Evolutionary conservation across 1,284 basidiomycete genomes (phyloP).

Genomic region (Ustilago hordei): DNA sequence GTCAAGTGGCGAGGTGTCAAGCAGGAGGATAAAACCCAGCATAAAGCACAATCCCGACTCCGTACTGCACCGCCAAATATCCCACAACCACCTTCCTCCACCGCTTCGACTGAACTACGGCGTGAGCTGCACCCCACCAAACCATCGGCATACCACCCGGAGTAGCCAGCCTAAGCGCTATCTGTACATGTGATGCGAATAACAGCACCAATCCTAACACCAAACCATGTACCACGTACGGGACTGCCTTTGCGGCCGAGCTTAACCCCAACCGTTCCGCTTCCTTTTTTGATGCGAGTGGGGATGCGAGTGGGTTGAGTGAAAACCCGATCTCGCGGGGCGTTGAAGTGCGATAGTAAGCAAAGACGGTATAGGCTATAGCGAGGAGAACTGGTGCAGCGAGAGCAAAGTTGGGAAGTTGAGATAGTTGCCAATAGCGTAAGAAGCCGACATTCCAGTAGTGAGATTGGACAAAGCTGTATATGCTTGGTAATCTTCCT

Average conservation of each 20-base stretch:
- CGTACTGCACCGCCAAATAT: constrained; percentile 84
- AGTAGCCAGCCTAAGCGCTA: constrained; percentile 82
- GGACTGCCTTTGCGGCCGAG: constrained; percentile 67
- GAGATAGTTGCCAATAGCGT: constrained; percentile 84
- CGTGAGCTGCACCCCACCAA: constrained; percentile 82
- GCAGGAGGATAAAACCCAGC: constrained; percentile 89
- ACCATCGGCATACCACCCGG: constrained; percentile 78
- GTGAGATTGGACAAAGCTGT: constrained; percentile 82
- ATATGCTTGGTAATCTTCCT: constrained; percentile 77
- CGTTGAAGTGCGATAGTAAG: constrained; percentile 58
- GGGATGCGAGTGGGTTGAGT: constrained; percentile 55
- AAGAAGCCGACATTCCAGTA: constrained; percentile 90
- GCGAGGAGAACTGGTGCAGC: constrained; percentile 76
- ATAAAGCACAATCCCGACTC: constrained; percentile 82
- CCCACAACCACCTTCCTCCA: constrained; percentile 71
- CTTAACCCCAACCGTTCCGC: neutral
- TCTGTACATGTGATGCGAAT: constrained; percentile 88
- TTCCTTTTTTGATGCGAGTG: neutral
- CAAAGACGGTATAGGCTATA: constrained; percentile 29
- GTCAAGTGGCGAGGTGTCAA: constrained; percentile 65
- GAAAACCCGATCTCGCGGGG: neutral
- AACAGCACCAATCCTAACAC: constrained; percentile 76
- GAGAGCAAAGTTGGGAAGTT: constrained; percentile 88
- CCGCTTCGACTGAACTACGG: constrained; percentile 72
- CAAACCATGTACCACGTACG: constrained; percentile 78